A percentile compares a stretch with the other conserved stretches of the same genome.
phyloP scores from a whole-genome alignment of 176 grass and related monocot genomes.

The Puya raimondii region DNA sequence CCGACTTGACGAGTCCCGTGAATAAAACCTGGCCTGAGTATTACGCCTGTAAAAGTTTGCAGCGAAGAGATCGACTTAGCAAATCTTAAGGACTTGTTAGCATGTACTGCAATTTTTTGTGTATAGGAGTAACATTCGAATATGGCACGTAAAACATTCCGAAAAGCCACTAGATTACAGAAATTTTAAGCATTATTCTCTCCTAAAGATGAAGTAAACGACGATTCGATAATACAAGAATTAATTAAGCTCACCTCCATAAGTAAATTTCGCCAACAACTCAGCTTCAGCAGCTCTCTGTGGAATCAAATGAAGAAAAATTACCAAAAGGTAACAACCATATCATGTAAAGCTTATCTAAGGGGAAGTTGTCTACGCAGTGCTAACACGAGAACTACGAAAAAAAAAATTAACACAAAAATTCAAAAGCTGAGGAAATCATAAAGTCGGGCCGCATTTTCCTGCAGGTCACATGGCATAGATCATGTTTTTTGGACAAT shows the following conservation, averaged over 20 bases:
- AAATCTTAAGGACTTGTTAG: neutral
- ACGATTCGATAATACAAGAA: neutral
- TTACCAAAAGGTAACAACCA: neutral
- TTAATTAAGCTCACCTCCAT: conserved; percentile 45
- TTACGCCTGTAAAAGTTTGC: conserved; percentile 37
- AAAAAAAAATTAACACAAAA: neutral
- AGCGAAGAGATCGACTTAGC: neutral
- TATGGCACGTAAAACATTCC: too few species aligned
- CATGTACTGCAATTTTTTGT: neutral
- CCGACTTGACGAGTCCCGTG: conserved; percentile 86
- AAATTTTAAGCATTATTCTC: too few species aligned
- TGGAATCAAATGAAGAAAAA: neutral
- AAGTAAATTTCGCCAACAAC: conserved; percentile 72
- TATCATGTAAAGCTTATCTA: neutral
- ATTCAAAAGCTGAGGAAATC: too few species aligned
- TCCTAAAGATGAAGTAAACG: too few species aligned
- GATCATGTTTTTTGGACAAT: too few species aligned
- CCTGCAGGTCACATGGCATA: too few species aligned
- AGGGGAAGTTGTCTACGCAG: too few species aligned
- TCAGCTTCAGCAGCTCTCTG: conserved; percentile 95
- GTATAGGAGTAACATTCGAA: too few species aligned
- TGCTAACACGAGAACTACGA: neutral
- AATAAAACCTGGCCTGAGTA: conserved; percentile 83
- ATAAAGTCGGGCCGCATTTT: too few species aligned
- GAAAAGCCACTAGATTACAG: too few species aligned